Evolutionary conservation across 768 basidiomycete species (phyloP).

Genomic region (Panellus pusillus): DNA sequence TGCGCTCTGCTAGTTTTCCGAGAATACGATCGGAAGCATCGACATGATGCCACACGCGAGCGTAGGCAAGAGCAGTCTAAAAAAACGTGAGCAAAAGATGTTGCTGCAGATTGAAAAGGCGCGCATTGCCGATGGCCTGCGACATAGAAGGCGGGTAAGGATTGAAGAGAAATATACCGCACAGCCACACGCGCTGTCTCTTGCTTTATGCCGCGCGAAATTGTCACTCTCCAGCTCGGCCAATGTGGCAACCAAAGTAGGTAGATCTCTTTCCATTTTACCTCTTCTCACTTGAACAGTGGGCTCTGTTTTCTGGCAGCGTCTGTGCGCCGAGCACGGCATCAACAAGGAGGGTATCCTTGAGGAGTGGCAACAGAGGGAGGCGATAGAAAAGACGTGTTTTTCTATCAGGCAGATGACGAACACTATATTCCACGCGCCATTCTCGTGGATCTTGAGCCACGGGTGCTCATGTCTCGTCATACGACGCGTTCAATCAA

Average conservation of each 20-base stretch:
- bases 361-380: constrained; percentile 95
- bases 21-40: constrained; percentile 89
- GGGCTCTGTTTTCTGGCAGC: constrained; percentile 98
- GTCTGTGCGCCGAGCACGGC: constrained; percentile 96
- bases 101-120: constrained; percentile 22
- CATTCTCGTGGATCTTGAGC: constrained; percentile 94
- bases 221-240: constrained; percentile 71
- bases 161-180: background rate
- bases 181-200: background rate
- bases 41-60: constrained; percentile 95
- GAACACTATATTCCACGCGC: constrained; percentile 98
- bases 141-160: constrained; percentile 53
- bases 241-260: constrained; percentile 92
- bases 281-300: constrained; percentile 47
- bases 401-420: constrained; percentile 99
- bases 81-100: background rate
- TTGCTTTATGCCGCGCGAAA: constrained; percentile 60
- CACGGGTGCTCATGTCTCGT: constrained; percentile 62
- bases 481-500: background rate
- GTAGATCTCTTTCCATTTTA: constrained; percentile 25
- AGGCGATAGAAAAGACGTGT: constrained; percentile 97
- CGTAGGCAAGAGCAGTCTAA: constrained; percentile 93
- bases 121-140: constrained; percentile 78
- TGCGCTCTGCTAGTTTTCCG: constrained; percentile 91
- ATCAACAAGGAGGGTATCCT: constrained; percentile 94